Evolutionary conservation across 2,329 filamentous ascomycete species (phyloP), one percentile per base, ranked within the genome.

Genomic region (Zymoseptoria crescenta): DNA sequence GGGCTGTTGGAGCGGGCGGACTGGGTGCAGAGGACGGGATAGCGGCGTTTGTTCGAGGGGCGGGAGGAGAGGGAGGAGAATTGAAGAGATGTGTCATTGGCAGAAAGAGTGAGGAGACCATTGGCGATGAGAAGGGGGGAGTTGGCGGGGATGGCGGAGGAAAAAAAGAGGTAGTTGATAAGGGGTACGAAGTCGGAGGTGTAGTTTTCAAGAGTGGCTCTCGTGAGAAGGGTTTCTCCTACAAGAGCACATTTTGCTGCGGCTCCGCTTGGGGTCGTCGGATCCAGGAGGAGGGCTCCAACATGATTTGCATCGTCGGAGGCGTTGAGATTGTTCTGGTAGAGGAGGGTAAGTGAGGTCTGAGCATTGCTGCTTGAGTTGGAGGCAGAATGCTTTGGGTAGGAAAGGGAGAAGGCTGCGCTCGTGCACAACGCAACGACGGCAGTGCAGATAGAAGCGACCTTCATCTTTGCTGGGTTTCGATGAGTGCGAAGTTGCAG

Each of bases 321-420:
- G 7, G 71, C 73, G 65, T 83, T 83, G 24, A 82, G 71, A 49
- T 82, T 82, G 69, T 82, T 83, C 65, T 82, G 80, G 60, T 79
- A 82, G 8, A 82, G 66, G 6, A 82, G 70, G 0, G 79, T 80
- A 56, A 82, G 65, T 1, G 79, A 81, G 1, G 75, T 78, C 24
- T 74, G 64, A 9, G 71, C 62, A 59, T 78, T 79, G 54, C 56
- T 67, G 51, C 35, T 45, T 45, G 35, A 16, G 10, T 45, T 45
- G 16, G 35, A 16, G 35, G 5, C 35, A 16, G 13, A 6, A 13
- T n/a, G n/a, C n/a, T 16, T 45, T 45, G 35, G 24, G 24, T 24
- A 65, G n/a, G 49, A 41, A 21, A 16, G 45, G 5, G 27, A 52
- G 4, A 45, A 13, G 16, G 35, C 35, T 3, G n/a, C 35, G 35